These are phyloP conservation scores for Sphaerulina vaccinii DNA, from an alignment of 2,329 filamentous ascomycete genomes.

Conservation along the genomic window DNA sequence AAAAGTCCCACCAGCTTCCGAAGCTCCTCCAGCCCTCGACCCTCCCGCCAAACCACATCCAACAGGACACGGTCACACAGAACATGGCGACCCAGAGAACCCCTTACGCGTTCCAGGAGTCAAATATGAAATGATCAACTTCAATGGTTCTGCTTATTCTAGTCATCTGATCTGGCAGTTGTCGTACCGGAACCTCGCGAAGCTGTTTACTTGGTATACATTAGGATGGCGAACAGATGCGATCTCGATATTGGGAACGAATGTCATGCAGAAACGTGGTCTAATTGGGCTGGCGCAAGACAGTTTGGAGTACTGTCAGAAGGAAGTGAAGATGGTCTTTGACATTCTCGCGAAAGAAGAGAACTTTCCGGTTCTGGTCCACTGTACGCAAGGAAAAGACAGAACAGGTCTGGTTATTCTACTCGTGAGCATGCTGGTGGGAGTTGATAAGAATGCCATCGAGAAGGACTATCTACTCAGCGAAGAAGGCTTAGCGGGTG, in stretches of 20 bases:
- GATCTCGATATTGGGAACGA: conserved; percentile 65
- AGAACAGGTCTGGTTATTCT: conserved; percentile 71
- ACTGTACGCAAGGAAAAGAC: conserved; percentile 90
- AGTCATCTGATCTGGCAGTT: conserved; percentile 65
- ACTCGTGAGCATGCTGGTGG: conserved; percentile 64
- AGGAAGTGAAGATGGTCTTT: conserved; percentile 59
- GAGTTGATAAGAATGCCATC: conserved; percentile 59
- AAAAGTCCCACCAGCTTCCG: conserved; percentile 46
- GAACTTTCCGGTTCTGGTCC: conserved; percentile 66
- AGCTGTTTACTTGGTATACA: conserved; percentile 62
- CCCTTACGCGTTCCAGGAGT: conserved; percentile 61
- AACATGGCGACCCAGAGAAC: conserved; percentile 44
- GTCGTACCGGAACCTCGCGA: conserved; percentile 64
- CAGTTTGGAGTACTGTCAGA: conserved; percentile 65
- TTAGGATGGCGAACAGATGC: conserved; percentile 68
- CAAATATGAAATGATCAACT: conserved; percentile 64
- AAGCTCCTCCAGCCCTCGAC: conserved; percentile 43
- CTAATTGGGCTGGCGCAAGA: conserved; percentile 68
- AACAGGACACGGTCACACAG: neutral
- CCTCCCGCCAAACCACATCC: conserved; percentile 4
- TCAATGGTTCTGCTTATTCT: conserved; percentile 73
- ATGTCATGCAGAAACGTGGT: conserved; percentile 71
- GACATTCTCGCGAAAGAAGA: conserved; percentile 48
- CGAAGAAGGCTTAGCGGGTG: conserved; percentile 57
- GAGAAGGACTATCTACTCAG: conserved; percentile 71